These are phyloP conservation scores for Celoporthe dispersa DNA, from an alignment of 2,329 filamentous ascomycete genomes.

Conservation along the genomic window DNA sequence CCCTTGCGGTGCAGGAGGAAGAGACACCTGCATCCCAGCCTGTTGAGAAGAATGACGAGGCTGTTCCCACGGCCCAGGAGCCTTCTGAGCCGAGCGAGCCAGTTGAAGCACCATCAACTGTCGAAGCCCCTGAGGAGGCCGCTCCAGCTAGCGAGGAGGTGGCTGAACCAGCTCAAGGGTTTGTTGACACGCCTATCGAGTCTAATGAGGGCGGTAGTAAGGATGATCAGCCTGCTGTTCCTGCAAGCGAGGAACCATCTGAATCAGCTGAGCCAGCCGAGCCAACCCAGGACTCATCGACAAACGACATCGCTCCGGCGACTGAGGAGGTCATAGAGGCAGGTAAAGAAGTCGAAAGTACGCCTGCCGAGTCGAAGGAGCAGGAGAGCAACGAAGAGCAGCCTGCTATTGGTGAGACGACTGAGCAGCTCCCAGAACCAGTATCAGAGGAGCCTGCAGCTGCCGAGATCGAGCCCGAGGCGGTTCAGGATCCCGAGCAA, in stretches of 20 bases:
- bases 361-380: neutral
- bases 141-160: neutral
- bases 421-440: neutral
- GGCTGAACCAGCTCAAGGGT: neutral
- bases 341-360: neutral
- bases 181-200: neutral
- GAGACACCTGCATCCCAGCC: slow-evolving; percentile 1
- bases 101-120: neutral
- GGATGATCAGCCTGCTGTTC: slow-evolving; percentile 1
- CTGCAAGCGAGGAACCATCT: slow-evolving; percentile 18
- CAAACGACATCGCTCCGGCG: slow-evolving; percentile 3
- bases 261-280: neutral
- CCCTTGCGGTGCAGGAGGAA: neutral
- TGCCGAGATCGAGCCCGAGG: slow-evolving; percentile 1
- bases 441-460: neutral
- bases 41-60: neutral
- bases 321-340: neutral
- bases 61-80: slow-evolving; percentile 15
- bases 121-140: neutral
- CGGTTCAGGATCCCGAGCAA: slow-evolving; percentile 1
- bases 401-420: slow-evolving; percentile 3
- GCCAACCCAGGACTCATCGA: neutral
- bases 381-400: slow-evolving; percentile 15
- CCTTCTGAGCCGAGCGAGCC: slow-evolving; percentile 1
- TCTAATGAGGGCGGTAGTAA: slow-evolving; percentile 9